Base-by-base conservation (phyloP, 2,329 filamentous ascomycete genomes). In the Corniculantispora saksenae region DNA sequence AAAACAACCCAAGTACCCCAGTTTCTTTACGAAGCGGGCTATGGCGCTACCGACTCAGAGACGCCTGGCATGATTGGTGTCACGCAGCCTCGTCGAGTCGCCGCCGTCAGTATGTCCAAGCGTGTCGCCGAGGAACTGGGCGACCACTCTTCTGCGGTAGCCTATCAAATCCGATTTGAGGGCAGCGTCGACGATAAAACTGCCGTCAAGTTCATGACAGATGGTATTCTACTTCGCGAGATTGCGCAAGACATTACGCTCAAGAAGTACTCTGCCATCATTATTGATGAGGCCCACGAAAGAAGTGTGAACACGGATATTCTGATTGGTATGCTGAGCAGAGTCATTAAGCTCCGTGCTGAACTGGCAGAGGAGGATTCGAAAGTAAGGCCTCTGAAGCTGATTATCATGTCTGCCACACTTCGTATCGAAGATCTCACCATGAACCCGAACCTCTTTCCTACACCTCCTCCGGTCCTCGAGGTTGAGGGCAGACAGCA, bases 1-100 rank as follows among this genome's bases (percentile, higher is more conserved):
- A 99, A 99, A 78, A 99, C 96, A 0, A 99, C 95, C 0, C 95
- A 99, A 76, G 87, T 99, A 10, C 96, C 96, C 0, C 95, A 99
- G 73, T 99, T 99, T 73, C 82, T 99, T 35, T 97, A 91, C 70
- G 95, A 99, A 80, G 90, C 94, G 57, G 95, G 95, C 8, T 98
- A 96, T 73, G 95, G 94, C 13, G 89, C 90, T 32, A 83, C 88
- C 1, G 82, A 87, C 27, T 92, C 92, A 7, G 89, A 91, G 2
- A 96, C 92, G 0, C 91, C 93, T 0, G 95, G 95, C 43, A 89
- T 98, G 86, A 95, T 99, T 74, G 95, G 93, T 61, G 87, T 99
- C 32, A 99, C 96, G 0, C 96, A 99, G 72, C 95, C 95, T 35
- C 88, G 95, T 68, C 88, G 95, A 80, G 95, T 99, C 40, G 95